These are phyloP conservation scores for Barbatosphaeria neglecta DNA, from an alignment of 495 filamentous ascomycete genomes.

Conservation along the genomic window DNA sequence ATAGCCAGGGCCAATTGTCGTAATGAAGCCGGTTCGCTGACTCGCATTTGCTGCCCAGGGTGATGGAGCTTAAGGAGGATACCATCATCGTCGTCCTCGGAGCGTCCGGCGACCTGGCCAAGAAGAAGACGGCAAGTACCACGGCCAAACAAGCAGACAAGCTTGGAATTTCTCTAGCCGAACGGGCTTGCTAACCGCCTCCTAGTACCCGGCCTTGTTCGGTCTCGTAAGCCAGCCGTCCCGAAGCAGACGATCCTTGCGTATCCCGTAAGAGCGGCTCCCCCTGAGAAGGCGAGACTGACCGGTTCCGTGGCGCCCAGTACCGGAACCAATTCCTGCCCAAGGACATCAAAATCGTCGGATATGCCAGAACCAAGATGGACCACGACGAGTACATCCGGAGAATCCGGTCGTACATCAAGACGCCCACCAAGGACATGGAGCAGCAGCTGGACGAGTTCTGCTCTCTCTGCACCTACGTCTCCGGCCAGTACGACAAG, in stretches of 20 bases:
- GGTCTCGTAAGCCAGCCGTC: constrained; percentile 67
- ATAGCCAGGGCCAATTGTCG: too few relatives aligned
- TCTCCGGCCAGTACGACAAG: constrained; percentile 94
- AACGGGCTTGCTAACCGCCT: constrained; percentile 22
- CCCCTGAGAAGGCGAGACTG: neutral
- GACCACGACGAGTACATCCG: constrained; percentile 89
- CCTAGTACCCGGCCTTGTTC: constrained; percentile 92
- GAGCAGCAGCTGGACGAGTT: constrained; percentile 91
- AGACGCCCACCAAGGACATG: constrained; percentile 95
- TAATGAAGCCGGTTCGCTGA: constrained; percentile 1
- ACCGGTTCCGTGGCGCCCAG: constrained; percentile 39
- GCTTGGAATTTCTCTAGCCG: constrained; percentile 3
- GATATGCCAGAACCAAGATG: constrained; percentile 99
- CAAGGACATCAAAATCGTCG: constrained; percentile 93
- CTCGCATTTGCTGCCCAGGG: constrained; percentile 12
- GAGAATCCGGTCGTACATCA: constrained; percentile 95
- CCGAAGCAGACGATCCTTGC: neutral
- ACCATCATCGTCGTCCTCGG: constrained; percentile 95
- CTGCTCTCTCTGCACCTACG: constrained; percentile 75
- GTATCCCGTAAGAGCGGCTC: too few relatives aligned
- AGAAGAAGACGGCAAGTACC: constrained; percentile 91
- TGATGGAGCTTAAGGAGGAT: constrained; percentile 92
- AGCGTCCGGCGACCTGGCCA: constrained; percentile 93
- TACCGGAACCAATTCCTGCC: constrained; percentile 98
- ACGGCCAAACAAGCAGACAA: neutral